Conservation (phyloP, 2,329 filamentous ascomycete species). For the Aspergillus japonicus region DNA sequence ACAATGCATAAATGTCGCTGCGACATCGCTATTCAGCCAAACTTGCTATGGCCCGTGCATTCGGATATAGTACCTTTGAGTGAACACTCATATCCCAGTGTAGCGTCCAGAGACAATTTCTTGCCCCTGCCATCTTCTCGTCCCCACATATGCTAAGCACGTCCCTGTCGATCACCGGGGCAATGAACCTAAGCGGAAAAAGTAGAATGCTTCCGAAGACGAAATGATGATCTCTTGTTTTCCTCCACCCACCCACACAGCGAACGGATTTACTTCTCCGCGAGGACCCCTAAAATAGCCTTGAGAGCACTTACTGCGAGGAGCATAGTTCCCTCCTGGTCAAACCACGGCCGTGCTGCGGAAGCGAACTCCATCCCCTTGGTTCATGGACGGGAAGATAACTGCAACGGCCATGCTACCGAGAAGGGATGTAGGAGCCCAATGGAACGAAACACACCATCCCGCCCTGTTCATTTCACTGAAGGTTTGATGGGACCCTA, state of each 20-base stretch:
- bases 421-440: not conserved
- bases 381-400: not conserved
- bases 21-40: no score
- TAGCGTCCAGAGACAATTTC: not conserved
- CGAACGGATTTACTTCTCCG: constrained; percentile 8
- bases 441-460: constrained; percentile 9
- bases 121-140: not conserved
- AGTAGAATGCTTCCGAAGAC: constrained; percentile 6
- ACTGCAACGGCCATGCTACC: not conserved
- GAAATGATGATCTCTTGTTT: constrained; percentile 10
- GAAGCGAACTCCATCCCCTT: not conserved
- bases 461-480: constrained; percentile 18
- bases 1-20: no score
- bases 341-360: not conserved
- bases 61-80: not conserved
- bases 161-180: constrained; percentile 17
- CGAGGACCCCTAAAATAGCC: constrained; percentile 7
- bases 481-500: constrained; percentile 4
- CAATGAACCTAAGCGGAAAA: constrained; percentile 4
- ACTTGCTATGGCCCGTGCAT: not conserved
- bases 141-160: not conserved
- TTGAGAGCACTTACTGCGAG: not conserved
- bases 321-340: not conserved
- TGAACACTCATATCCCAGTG: not conserved
- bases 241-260: constrained; percentile 16